phyloP scores from a whole-genome alignment of 1,139 yeast genomes.

The Suhomyces terraborum region DNA sequence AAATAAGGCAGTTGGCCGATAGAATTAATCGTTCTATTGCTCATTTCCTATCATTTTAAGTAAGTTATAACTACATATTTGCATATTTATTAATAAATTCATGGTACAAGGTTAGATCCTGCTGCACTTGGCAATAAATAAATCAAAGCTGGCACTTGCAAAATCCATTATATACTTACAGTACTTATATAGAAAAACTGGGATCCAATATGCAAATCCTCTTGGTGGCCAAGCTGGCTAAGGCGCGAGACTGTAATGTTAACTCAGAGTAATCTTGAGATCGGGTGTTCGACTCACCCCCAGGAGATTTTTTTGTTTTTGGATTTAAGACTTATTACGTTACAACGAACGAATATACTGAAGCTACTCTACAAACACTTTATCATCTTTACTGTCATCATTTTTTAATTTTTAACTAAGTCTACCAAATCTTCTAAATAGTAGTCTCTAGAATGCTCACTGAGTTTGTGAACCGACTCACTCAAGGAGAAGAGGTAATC shows the following conservation, averaged over 20 bases:
- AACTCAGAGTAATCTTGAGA: constrained; percentile 63
- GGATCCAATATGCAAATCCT: constrained; percentile 30
- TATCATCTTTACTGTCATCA: too few relatives aligned
- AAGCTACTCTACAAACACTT: too few relatives aligned
- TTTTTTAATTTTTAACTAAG: constrained; percentile 2
- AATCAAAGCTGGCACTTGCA: too few relatives aligned
- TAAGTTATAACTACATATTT: background rate
- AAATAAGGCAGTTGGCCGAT: constrained; percentile 50
- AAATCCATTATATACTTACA: too few relatives aligned
- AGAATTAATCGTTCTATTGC: constrained; percentile 30
- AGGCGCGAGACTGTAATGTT: constrained; percentile 78
- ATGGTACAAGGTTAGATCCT: background rate
- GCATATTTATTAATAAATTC: constrained; percentile 2
- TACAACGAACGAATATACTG: too few relatives aligned
- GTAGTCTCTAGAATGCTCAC: constrained; percentile 36
- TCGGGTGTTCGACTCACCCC: constrained; percentile 88
- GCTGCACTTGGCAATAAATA: too few relatives aligned
- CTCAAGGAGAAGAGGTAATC: constrained; percentile 66
- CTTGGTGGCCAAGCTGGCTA: constrained; percentile 81
- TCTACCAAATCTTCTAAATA: constrained; percentile 41
- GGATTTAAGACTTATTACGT: too few relatives aligned
- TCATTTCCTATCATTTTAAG: constrained; percentile 14
- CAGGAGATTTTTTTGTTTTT: constrained; percentile 62
- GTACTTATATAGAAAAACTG: too few relatives aligned
- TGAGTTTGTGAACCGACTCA: constrained; percentile 53